Base-by-base conservation (phyloP, 805 yeast species). In the Zygosaccharomyces rouxii region DNA sequence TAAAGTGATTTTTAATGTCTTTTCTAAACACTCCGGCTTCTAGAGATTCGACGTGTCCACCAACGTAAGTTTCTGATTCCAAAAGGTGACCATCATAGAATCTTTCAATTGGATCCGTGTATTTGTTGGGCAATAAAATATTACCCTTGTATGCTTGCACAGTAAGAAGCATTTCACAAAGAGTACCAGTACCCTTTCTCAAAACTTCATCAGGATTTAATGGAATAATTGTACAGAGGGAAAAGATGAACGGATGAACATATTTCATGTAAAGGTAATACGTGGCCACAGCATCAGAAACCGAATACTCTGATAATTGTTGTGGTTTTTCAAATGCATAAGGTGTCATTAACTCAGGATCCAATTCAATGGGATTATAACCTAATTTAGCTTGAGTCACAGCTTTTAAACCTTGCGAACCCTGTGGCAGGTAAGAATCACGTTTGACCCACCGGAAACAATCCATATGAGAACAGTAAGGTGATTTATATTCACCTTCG, bases 201-300 rank as follows among this genome's bases (percentile, higher is more conserved):
- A 94, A 72, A 19, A 88, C 92, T 66, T 95, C 99, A 68, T 94
- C 99, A 0, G 99, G 99, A 58, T 90, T 89, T 57, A 94, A 72
- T 0, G 99, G 99, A 69, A 94, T 81, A 64, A 94, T 95, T 10
- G 95, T 89, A 68, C 98, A 90, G 50, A 94, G 79, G 2, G 99
- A 94, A 63, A 94, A 89, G 56, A 94, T 85, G 70, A 94, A 94
- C 1, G 98, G 98, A 67, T 90, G 98, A 45, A 94, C 97, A 63
- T 94, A 95, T 68, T 94, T 94, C 81, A 86, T 90, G 71, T 90
- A 94, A 40, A 94, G 73, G 67, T 94, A 94, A 64, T 90, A 94
- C 0, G 99, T 94, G 4, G 99, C 99, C 35, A 95, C 99, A 10
- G 99, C 99, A 75, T 94, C 99, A 49, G 99, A 95, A 23, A 94